These are phyloP conservation scores for Pezicula radicicola DNA, from an alignment of 2,329 filamentous ascomycete species.

Conservation along the genomic window DNA sequence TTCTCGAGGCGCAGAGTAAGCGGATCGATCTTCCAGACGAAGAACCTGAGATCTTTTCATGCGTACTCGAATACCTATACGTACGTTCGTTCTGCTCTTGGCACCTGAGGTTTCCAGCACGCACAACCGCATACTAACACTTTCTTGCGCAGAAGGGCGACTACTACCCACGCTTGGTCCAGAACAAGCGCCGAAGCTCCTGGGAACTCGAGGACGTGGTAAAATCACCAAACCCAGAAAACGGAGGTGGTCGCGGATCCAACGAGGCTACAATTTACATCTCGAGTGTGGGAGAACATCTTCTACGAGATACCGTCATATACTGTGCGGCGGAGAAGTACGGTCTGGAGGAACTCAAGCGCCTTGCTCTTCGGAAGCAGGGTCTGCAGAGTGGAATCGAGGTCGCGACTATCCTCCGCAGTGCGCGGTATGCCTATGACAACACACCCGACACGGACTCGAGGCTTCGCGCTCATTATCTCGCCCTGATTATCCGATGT, in stretches of 20 bases:
- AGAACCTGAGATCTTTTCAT: slow-evolving; percentile 91
- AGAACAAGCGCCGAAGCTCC: slow-evolving; percentile 80
- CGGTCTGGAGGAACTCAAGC: slow-evolving; percentile 88
- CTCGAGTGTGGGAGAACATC: slow-evolving; percentile 66
- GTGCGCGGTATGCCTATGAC: slow-evolving; percentile 91
- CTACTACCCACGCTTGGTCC: slow-evolving; percentile 76
- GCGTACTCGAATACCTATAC: slow-evolving; percentile 94
- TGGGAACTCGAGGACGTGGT: slow-evolving; percentile 82
- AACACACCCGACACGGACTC: slow-evolving; percentile 93
- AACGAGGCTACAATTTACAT: slow-evolving; percentile 78
- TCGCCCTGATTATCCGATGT: slow-evolving; percentile 95
- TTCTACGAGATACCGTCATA: slow-evolving; percentile 89
- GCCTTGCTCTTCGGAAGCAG: slow-evolving; percentile 88
- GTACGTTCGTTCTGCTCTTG: slow-evolving; percentile 11
- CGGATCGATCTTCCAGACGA: slow-evolving; percentile 70
- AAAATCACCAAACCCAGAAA: slow-evolving; percentile 50
- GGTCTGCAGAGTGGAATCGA: slow-evolving; percentile 87
- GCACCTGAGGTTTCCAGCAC: not conserved
- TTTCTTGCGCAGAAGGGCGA: slow-evolving; percentile 25
- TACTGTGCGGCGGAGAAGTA: slow-evolving; percentile 93
- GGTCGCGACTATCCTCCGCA: slow-evolving; percentile 85
- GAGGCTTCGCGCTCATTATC: slow-evolving; percentile 91
- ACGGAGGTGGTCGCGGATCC: slow-evolving; percentile 56
- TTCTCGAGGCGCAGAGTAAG: slow-evolving; percentile 73
- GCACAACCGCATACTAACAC: slow-evolving; percentile 3